These are phyloP conservation scores for Wallacemonas sp. DNA, from an alignment of 208 protist genomes.

Conservation along the genomic window DNA sequence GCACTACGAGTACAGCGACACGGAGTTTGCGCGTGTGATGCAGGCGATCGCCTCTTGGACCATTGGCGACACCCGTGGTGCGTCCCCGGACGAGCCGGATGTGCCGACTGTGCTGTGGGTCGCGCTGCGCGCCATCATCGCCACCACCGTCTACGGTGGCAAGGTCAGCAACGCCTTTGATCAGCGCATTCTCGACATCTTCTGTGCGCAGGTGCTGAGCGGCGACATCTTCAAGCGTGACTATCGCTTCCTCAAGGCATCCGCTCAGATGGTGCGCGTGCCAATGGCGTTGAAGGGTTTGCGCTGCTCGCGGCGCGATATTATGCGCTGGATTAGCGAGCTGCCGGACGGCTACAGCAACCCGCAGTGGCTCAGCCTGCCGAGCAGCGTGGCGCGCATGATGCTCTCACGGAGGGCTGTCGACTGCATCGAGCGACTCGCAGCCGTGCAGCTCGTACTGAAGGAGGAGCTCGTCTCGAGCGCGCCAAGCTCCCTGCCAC, in stretches of 20 bases:
- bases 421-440: slow-evolving; percentile 65
- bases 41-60: slow-evolving; percentile 93
- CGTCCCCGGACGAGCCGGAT: slow-evolving; percentile 20
- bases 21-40: slow-evolving; percentile 94
- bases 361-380: slow-evolving; percentile 94
- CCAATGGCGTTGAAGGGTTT: slow-evolving; percentile 26
- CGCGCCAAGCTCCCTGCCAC: neutral
- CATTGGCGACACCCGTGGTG: slow-evolving; percentile 26
- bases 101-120: slow-evolving; percentile 92
- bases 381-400: slow-evolving; percentile 86
- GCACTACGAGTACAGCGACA: slow-evolving; percentile 98
- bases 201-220: slow-evolving; percentile 90
- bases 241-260: neutral
- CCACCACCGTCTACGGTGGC: slow-evolving; percentile 96
- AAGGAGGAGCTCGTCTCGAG: slow-evolving; percentile 46
- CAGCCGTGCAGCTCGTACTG: slow-evolving; percentile 55
- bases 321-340: slow-evolving; percentile 86
- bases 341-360: slow-evolving; percentile 78
- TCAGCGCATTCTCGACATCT: slow-evolving; percentile 90
- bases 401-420: slow-evolving; percentile 60
- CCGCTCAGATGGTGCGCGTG: slow-evolving; percentile 4
- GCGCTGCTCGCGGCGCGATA: slow-evolving; percentile 45
- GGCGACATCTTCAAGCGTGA: slow-evolving; percentile 49
- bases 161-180: slow-evolving; percentile 98
- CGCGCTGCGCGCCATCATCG: slow-evolving; percentile 93